Percentiles rank a stretch among this genome's conserved stretches.
These are phyloP conservation scores for Fusarium denticulatum DNA, from an alignment of 2,329 filamentous ascomycete species.

Conservation along the genomic window DNA sequence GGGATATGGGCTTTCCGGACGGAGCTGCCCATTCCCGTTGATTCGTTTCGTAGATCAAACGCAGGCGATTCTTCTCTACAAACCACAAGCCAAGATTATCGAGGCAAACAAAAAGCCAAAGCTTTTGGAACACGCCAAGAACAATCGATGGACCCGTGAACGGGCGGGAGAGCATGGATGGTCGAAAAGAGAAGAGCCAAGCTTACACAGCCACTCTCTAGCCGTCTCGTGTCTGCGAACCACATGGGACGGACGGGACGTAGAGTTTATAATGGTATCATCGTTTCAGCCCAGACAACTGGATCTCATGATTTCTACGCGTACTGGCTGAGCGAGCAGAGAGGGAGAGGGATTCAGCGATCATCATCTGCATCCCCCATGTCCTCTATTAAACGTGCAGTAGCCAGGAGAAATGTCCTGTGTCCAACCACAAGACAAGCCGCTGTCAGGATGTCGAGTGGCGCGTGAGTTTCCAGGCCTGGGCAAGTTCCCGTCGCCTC, in stretches of 20 bases:
- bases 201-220: slow-evolving; percentile 36
- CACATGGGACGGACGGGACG: slow-evolving; percentile 16
- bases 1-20: slow-evolving; percentile 4
- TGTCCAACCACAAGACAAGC: slow-evolving; percentile 11
- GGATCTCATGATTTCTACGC: background rate
- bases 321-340: background rate
- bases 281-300: slow-evolving; percentile 21
- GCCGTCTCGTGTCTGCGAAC: slow-evolving; percentile 33
- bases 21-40: slow-evolving; percentile 14
- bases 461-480: slow-evolving; percentile 18
- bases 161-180: slow-evolving; percentile 4
- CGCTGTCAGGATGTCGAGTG: slow-evolving; percentile 19
- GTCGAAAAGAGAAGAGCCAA: slow-evolving; percentile 18
- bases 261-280: slow-evolving; percentile 5
- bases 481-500: slow-evolving; percentile 9
- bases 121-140: slow-evolving; percentile 21
- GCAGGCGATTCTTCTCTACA: slow-evolving; percentile 4
- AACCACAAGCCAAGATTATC: slow-evolving; percentile 12
- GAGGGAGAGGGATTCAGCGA: slow-evolving; percentile 1
- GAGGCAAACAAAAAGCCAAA: slow-evolving; percentile 22
- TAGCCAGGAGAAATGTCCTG: slow-evolving; percentile 26
- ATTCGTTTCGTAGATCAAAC: slow-evolving; percentile 20
- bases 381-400: slow-evolving; percentile 26
- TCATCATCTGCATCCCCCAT: slow-evolving; percentile 5
- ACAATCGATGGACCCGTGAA: slow-evolving; percentile 14